Evolutionary conservation across 2,329 filamentous ascomycete species (phyloP), one percentile per base, ranked within the genome.

Genomic region (Amylocarpus encephaloides): DNA sequence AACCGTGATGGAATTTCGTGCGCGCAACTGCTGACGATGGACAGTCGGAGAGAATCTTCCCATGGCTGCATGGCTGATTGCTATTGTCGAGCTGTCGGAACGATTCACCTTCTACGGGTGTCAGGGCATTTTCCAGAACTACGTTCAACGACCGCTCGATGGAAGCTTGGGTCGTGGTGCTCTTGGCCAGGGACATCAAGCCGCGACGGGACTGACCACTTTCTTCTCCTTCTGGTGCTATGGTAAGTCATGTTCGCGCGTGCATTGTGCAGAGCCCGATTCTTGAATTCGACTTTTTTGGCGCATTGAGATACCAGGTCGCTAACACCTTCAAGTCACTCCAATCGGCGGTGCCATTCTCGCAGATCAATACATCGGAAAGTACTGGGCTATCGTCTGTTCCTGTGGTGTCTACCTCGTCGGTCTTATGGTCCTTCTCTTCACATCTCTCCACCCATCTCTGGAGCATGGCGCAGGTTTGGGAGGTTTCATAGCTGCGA

Each of bases 91-190:
- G 66, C 64, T 83, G 43, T 82, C 78, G 64, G 80, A 84, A 65
- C 74, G 80, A 15, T 83, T 83, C 61, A 77, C 78, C 5, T 85
- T 80, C 69, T 84, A 83, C 60, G 82, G 82, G 35, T 80, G 77
- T 7, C 78, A 76, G 13, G 74, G 77, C 45, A 72, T 82, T 36
- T 83, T 78, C 76, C 73, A 57, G 73, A 85, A 85, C 63, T 85
- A 77, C 58, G 74, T 85, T 59, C 76, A 83, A 58, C 46, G 50
- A 39, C 78, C 45, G 10, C 43, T 56, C 1, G 49, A 56, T 49
- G 53, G 58, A 16, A 49, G 41, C 22, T 26, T 55, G 18, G 57
- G 57, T 12, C 54, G 67, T 12, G 75, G 74, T 60, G 79, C 77
- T 38, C 66, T 83, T 10, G 76, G 75, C 2, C 65, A 78, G 57